Conservation (phyloP, 345 rosid species). For the Ceriops decandra region DNA sequence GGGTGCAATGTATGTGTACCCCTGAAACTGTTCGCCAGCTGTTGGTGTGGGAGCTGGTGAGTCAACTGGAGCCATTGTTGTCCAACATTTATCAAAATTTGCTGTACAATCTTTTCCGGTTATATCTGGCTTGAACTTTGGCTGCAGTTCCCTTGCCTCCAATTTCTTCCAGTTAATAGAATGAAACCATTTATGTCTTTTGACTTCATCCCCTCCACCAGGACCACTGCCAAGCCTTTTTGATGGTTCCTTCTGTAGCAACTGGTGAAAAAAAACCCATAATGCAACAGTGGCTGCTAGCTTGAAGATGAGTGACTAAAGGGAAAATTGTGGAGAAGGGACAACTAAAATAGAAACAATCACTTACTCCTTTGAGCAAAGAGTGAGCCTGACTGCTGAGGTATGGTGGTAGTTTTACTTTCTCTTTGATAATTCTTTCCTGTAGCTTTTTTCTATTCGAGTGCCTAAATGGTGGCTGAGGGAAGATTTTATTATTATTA, state of each 20-base stretch:
- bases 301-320: background rate
- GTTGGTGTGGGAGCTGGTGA: constrained; percentile 74
- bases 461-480: constrained; percentile 60
- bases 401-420: constrained; percentile 57
- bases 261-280: constrained; percentile 23
- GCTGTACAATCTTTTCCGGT: constrained; percentile 64
- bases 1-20: constrained; percentile 61
- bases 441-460: constrained; percentile 65
- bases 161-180: constrained; percentile 65
- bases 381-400: constrained; percentile 65
- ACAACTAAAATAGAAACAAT: background rate
- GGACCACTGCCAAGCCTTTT: constrained; percentile 67
- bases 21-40: constrained; percentile 61
- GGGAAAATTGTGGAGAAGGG: background rate
- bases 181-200: constrained; percentile 60
- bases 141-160: constrained; percentile 55
- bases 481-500: background rate
- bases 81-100: constrained; percentile 73
- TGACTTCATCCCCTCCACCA: constrained; percentile 56
- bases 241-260: constrained; percentile 67
- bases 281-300: background rate
- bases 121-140: constrained; percentile 66
- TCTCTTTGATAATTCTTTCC: constrained; percentile 67
- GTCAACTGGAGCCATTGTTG: constrained; percentile 64
- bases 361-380: constrained; percentile 63